These are phyloP conservation scores for Talaromyces thailandensis DNA, from an alignment of 495 filamentous ascomycete genomes.

Conservation along the genomic window DNA sequence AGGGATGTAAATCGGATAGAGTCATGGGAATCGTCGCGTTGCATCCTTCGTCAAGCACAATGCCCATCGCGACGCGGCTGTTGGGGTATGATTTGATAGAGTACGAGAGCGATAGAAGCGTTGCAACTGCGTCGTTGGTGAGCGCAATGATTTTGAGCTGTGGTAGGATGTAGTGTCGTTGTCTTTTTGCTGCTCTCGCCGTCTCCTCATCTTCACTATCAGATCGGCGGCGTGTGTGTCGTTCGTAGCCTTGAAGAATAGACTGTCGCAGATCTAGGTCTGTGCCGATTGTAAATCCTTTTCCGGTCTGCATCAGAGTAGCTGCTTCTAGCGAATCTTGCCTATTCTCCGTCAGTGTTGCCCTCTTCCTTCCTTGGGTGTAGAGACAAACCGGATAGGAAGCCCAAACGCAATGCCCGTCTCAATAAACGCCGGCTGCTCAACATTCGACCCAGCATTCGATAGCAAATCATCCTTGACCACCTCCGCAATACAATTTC, in stretches of 20 bases:
- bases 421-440: conserved; percentile 47
- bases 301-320: conserved; percentile 77
- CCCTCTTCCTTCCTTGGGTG: background rate
- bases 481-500: conserved; percentile 64
- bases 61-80: conserved; percentile 66
- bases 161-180: conserved; percentile 46
- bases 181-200: conserved; percentile 29
- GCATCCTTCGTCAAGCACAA: conserved; percentile 76
- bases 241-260: conserved; percentile 59
- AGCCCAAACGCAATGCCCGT: conserved; percentile 87
- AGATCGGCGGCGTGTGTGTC: conserved; percentile 36
- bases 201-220: conserved; percentile 19
- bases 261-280: conserved; percentile 65
- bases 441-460: conserved; percentile 26
- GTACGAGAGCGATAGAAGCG: conserved; percentile 68
- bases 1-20: conserved; percentile 51
- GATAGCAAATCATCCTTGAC: conserved; percentile 45
- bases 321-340: conserved; percentile 69
- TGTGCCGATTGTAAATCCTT: conserved; percentile 71
- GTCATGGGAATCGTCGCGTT: conserved; percentile 75
- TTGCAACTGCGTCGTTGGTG: conserved; percentile 74
- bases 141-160: conserved; percentile 67
- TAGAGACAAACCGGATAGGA: conserved; percentile 58
- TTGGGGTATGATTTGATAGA: conserved; percentile 51
- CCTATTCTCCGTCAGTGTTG: conserved; percentile 27